Conservation (phyloP, 768 basidiomycete species). For the Boletus speciosus region DNA sequence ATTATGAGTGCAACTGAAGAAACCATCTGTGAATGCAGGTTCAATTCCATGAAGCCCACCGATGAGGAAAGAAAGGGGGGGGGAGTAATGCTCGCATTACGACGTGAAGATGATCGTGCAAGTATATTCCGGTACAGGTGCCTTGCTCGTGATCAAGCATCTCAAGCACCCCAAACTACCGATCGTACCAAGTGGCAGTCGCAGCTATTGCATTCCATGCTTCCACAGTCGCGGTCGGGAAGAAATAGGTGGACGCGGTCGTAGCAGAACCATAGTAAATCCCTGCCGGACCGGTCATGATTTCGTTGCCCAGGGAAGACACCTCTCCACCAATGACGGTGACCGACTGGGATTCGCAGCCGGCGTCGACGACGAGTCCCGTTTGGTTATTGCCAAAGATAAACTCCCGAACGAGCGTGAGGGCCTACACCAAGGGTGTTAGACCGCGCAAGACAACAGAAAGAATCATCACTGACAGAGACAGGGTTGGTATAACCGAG, state of each 20-base stretch:
- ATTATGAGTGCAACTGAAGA: neutral
- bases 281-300: conserved; percentile 52
- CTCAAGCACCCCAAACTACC: neutral
- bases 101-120: neutral
- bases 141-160: neutral
- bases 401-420: conserved; percentile 62
- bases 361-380: conserved; percentile 45
- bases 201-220: conserved; percentile 54
- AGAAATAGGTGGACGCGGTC: conserved; percentile 51
- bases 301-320: conserved; percentile 39
- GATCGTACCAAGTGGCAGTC: conserved; percentile 31
- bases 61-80: neutral
- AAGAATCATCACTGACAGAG: conserved; percentile 39
- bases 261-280: conserved; percentile 53
- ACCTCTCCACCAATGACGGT: conserved; percentile 51
- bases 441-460: neutral
- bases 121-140: neutral
- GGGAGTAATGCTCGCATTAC: neutral
- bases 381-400: conserved; percentile 59
- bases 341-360: conserved; percentile 20
- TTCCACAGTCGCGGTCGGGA: conserved; percentile 50
- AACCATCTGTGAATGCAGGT: neutral
- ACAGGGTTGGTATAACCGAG: conserved; percentile 36
- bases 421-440: conserved; percentile 39
- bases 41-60: neutral